Evolutionary conservation across 2,329 filamentous ascomycete species (phyloP), one percentile per base, ranked within the genome.

Genomic region (Colletotrichum liriopes): DNA sequence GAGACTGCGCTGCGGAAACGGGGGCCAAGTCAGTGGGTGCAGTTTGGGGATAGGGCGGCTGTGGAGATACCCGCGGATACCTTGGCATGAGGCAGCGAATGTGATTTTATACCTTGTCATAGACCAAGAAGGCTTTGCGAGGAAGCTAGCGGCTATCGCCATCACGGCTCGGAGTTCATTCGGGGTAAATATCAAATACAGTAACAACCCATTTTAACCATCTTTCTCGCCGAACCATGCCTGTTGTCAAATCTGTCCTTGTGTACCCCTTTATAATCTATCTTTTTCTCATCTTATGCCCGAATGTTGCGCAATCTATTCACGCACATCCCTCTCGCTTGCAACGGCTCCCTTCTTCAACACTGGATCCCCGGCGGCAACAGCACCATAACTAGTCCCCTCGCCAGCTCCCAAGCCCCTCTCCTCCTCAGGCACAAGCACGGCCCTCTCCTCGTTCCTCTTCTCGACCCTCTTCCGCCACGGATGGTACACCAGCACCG

Each of bases 401-500:
- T 69, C 59, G 0, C 45, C 45, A 11, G 65, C 37, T 7, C 55
- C 70, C 54, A 72, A 12, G 1, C 67, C 73, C 16, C 58, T 65
- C 37, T 73, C 74, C 35, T 73, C 72, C 2, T 39, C 39, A 2
- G 65, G 51, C 4, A 59, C 54, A 3, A 43, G 32, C 14, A 56
- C 37, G 0, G 60, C 62, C 26, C 63, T 39, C 56, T 49, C 51
- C 55, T 70, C 60, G 26, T 54, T 64, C 18, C 76, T 77, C 60
- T 76, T 77, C 49, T 86, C 84, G 75, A 88, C 82, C 11, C 84
- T 81, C 54, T 83, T 80, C 37, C 94, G 88, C 95, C 96, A 98
- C 0, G 94, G 94, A 75, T 88, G 89, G 79, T 98, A 98, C 0
- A 93, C 79, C 0, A 96, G 18, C 0, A 97, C 88, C 9, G 94